Evolutionary conservation across 2,329 filamentous ascomycete species (phyloP), one percentile per base, ranked within the genome.

Genomic region (Fusarium azukiicola): DNA sequence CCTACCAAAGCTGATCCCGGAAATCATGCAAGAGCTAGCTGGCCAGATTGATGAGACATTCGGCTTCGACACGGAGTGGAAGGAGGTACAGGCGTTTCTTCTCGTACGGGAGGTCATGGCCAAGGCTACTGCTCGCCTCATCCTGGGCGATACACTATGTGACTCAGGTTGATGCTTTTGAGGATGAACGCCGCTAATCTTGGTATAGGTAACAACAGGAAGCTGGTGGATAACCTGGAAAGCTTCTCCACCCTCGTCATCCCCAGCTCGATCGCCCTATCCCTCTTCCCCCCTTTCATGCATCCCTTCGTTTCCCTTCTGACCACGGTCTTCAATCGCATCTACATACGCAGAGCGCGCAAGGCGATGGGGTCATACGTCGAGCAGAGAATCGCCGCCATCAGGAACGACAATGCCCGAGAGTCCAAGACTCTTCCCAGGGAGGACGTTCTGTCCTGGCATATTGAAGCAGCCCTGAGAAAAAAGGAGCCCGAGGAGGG

Each of bases 401-500:
- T 47, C 1, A 46, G 27, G 3, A 36, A 44, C 7, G 61, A 36
- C 12, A 14, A 32, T 1, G 9, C 36, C 21, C 54, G 40, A 40
- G 54, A 21, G 5, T 32, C 42, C 23, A 64, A 64, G 42, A 46
- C 27, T 5, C 17, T 64, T 6, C 42, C 23, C 1, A 23, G 42
- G 21, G 40, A 64, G 11, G 42, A 64, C 36, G 67, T 71, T 0
- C 27, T 75, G n/a, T 67, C 67, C 1, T 75, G 73, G 72, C 67
- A 74, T 1, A 74, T 67, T 3, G 23, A 71, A 17, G 72, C 71
- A 42, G 49, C 72, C 0, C 36, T 75, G 2, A 56, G 73, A 1
- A 74, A 67, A 21, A 74, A 71, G 1, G 71, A 21, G 4, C 56
- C 66, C 6, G 42, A 50, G 0, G 66, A 61, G 0, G 27, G 36